Evolutionary conservation across 2,329 filamentous ascomycete species (phyloP).

Genomic region (Xylariaceae sp.): DNA sequence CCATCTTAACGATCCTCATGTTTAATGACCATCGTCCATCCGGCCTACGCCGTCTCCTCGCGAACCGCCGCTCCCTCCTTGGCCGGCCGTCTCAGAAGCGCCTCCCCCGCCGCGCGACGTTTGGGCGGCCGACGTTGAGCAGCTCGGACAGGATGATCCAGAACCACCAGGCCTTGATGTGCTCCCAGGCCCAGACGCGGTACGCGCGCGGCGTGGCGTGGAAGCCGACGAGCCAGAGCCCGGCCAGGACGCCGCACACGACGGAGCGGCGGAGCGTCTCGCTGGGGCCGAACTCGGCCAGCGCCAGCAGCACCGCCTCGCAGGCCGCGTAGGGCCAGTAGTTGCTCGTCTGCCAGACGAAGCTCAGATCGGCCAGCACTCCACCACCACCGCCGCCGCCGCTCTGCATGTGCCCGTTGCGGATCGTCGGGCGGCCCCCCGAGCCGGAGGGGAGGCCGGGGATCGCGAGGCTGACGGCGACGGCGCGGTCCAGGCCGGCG

Average conservation of each 20-base stretch:
- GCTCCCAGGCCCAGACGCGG: constrained; percentile 14
- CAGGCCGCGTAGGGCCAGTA: constrained; percentile 14
- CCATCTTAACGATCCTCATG: too few relatives aligned
- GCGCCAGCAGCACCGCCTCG: constrained; percentile 11
- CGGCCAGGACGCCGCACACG: constrained; percentile 9
- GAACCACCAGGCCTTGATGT: constrained; percentile 13
- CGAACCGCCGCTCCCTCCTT: too few relatives aligned
- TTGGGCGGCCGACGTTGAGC: constrained; percentile 2
- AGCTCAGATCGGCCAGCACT: constrained; percentile 4
- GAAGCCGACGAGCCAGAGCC: constrained; percentile 12
- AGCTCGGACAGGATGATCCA: constrained; percentile 11
- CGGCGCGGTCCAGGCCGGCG: constrained; percentile 7
- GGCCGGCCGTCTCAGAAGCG: too few relatives aligned
- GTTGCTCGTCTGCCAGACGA: constrained; percentile 13
- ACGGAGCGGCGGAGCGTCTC: constrained; percentile 12
- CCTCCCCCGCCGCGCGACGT: background rate
- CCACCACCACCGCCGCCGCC: too few relatives aligned
- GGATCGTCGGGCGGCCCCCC: constrained; percentile 4
- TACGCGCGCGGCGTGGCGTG: constrained; percentile 11
- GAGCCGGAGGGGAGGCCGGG: too few relatives aligned
- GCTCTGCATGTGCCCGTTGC: constrained; percentile 10
- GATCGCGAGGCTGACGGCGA: constrained; percentile 8
- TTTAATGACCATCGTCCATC: too few relatives aligned
- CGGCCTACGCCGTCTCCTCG: too few relatives aligned
- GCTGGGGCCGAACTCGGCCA: constrained; percentile 14